Base-by-base conservation (phyloP, 202 grass and related monocot species). In the Musa balbisiana region DNA sequence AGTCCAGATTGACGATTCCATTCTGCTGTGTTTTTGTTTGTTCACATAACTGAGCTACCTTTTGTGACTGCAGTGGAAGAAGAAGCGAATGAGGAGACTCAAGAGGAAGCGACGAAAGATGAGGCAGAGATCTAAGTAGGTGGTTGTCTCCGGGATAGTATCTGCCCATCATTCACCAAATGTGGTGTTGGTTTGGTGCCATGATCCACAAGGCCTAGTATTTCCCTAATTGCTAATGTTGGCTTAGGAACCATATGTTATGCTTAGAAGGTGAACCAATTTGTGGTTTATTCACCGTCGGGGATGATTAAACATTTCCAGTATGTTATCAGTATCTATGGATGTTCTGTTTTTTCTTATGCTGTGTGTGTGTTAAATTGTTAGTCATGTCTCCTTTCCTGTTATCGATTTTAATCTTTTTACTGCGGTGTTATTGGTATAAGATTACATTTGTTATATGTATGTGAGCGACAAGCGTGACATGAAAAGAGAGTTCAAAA, bases 61-160 rank as follows among this genome's bases (percentile, higher is more conserved):
- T 58, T 1, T 0, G 17, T 4, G 14, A 14, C 56, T 5, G 11
- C 64, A 67, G 64, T 67, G 64, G 64, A 67, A 67, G 64, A 67
- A 67, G 64, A 67, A 67, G 64, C 21, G 64, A 0, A 67, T 67
- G 64, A 67, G 56, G 56, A 60, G 56, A 19, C 56, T 60, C 56
- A 60, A 60, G 56, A 60, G 56, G 56, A 60, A 60, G 64, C 22
- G 64, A 24, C 64, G 64, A 67, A 67, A 67, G 64, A 67, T 67
- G 64, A 67, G 64, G 64, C 64, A 67, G 64, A 67, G 64, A 67
- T 67, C 64, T 16, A 67, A 67, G 64, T 67, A 67, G 64, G 26
- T 67, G 10, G 64, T 1, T 67, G 11, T 26, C 3, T 8, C 23
- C 0, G 13, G 14, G n/a, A n/a, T 19, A 59, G 55, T n/a, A 14